Evolutionary conservation across 805 yeast species (phyloP).

Genomic region (Ogataea thermomethanolica): DNA sequence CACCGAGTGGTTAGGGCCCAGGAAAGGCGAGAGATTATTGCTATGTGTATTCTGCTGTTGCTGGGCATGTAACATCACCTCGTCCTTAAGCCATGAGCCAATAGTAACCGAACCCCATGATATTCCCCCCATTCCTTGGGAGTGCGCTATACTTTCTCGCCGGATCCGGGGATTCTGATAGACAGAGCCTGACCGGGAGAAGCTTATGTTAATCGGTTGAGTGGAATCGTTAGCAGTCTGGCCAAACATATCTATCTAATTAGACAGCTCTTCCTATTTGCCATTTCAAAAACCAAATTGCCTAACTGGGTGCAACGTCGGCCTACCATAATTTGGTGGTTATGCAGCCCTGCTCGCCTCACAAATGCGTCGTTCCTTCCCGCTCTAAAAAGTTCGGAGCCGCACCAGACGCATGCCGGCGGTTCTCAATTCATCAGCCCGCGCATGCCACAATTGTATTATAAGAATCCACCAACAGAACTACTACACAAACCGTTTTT

Average conservation of each 20-base stretch:
- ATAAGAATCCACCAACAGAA: no score
- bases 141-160: constrained; percentile 89
- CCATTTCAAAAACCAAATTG: constrained; percentile 8
- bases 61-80: constrained; percentile 56
- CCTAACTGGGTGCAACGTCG: constrained; percentile 11
- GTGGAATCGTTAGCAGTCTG: constrained; percentile 30
- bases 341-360: constrained; percentile 5
- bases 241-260: constrained; percentile 21
- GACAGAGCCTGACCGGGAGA: constrained; percentile 35
- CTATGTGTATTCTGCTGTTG: constrained; percentile 19
- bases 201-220: constrained; percentile 39
- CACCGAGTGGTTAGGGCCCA: constrained; percentile 18
- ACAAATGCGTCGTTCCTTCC: background rate
- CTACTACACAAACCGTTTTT: no score
- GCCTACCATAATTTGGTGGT: constrained; percentile 4
- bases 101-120: constrained; percentile 96
- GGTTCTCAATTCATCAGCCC: background rate
- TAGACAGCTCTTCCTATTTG: constrained; percentile 7
- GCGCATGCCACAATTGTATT: background rate
- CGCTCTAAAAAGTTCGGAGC: background rate
- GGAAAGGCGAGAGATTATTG: constrained; percentile 21
- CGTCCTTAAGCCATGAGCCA: constrained; percentile 95
- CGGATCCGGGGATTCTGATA: constrained; percentile 54
- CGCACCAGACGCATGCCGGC: background rate
- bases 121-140: constrained; percentile 97